Conservation (phyloP, 1,284 basidiomycete species). For the Puccinia novopanici region DNA sequence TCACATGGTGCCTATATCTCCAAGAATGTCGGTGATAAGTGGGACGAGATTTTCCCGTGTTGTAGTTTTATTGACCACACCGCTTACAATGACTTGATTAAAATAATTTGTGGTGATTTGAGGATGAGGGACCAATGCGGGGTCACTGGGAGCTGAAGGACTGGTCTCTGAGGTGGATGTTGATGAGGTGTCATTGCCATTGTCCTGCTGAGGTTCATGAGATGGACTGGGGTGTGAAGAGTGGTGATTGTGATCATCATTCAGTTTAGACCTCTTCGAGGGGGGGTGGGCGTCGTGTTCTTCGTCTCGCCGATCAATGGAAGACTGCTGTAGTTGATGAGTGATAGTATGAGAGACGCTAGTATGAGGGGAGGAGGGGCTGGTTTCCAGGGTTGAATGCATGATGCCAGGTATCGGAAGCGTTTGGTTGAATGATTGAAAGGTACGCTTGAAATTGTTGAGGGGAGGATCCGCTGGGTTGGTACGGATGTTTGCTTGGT, state of each 20-base stretch:
- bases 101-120: background rate
- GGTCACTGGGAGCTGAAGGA: background rate
- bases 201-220: background rate
- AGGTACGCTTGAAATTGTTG: background rate
- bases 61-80: background rate
- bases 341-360: background rate
- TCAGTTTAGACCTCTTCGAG: background rate
- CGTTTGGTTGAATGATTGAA: background rate
- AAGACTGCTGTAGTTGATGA: background rate
- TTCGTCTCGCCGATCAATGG: background rate
- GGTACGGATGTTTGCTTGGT: background rate
- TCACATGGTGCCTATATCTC: constrained; percentile 13
- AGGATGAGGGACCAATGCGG: background rate
- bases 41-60: background rate
- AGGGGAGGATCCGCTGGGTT: background rate
- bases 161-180: background rate
- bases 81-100: background rate
- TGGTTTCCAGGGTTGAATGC: background rate
- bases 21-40: background rate
- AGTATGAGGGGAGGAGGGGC: background rate
- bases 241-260: background rate
- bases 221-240: background rate
- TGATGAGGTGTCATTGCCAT: background rate
- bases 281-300: background rate
- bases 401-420: background rate